Percentiles rank a stretch among this genome's conserved stretches.
These are phyloP conservation scores for Vicia faba DNA, from an alignment of 306 rosid genomes.

Conservation along the genomic window DNA sequence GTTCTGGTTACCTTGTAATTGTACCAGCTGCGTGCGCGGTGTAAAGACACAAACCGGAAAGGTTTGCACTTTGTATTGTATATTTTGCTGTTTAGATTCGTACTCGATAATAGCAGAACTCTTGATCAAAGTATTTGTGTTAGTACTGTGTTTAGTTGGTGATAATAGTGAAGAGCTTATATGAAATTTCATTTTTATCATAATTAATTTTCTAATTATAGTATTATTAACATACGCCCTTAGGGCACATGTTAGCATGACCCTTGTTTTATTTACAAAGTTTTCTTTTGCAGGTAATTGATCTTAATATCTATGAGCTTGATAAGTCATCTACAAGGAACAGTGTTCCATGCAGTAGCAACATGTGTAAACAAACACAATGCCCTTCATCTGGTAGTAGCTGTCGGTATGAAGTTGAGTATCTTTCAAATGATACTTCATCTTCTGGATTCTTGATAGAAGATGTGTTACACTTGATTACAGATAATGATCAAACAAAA, in stretches of 20 bases:
- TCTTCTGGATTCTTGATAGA: conserved; percentile 71
- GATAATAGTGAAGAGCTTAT: neutral
- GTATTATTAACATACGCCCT: no score
- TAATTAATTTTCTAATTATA: no score
- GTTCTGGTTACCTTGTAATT: conserved; percentile 95
- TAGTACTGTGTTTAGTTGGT: neutral
- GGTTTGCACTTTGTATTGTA: conserved; percentile 43
- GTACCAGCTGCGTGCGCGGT: conserved; percentile 52
- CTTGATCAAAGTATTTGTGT: conserved; percentile 4
- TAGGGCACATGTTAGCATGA: no score
- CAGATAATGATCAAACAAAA: conserved; percentile 53
- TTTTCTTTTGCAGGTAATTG: conserved; percentile 43
- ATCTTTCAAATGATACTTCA: conserved; percentile 65
- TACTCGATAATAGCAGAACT: neutral
- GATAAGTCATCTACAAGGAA: conserved; percentile 63
- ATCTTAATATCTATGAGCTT: conserved; percentile 65
- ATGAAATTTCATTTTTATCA: conserved; percentile 9
- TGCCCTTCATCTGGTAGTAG: conserved; percentile 53
- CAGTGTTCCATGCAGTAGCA: conserved; percentile 57
- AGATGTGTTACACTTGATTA: conserved; percentile 71
- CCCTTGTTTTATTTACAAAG: neutral
- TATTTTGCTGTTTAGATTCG: conserved; percentile 18
- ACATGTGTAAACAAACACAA: conserved; percentile 42
- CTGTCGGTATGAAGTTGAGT: conserved; percentile 56
- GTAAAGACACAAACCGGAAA: conserved; percentile 30